phyloP scores from a whole-genome alignment of 371 early-diverging fungal species.

The Nematocida sp. region DNA sequence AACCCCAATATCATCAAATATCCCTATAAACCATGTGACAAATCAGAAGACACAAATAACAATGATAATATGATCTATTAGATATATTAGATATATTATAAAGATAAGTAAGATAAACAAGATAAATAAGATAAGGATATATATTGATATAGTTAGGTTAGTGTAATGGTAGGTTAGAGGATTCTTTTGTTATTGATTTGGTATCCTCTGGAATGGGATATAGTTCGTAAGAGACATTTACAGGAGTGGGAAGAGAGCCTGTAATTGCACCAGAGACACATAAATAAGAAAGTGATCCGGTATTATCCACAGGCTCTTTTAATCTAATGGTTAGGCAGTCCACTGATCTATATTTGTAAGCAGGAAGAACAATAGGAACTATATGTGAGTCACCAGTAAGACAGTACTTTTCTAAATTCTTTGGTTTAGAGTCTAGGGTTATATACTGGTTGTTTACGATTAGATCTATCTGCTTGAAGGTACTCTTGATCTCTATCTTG shows the following conservation, averaged over 20 bases:
- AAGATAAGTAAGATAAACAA: no score
- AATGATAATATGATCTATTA: no score
- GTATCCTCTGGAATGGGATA: conserved; percentile 27
- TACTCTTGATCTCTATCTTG: conserved; percentile 19
- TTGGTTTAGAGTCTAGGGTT: neutral
- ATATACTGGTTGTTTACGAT: conserved; percentile 37
- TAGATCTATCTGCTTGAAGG: conserved; percentile 23
- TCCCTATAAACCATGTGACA: no score
- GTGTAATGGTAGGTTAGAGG: no score
- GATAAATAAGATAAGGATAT: no score
- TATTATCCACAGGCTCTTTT: neutral
- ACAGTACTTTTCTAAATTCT: conserved; percentile 5
- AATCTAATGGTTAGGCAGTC: conserved; percentile 27
- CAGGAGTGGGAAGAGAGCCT: conserved; percentile 14
- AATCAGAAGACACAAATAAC: no score
- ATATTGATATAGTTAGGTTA: no score
- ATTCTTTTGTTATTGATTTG: no score
- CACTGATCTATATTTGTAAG: conserved; percentile 42
- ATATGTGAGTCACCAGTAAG: conserved; percentile 25
- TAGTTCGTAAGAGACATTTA: conserved; percentile 42
- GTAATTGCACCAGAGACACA: conserved; percentile 27
- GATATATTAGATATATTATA: no score
- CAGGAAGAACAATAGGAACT: conserved; percentile 6
- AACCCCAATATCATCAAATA: no score
- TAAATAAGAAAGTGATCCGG: conserved; percentile 2